Evolutionary conservation across 306 rosid genomes (phyloP), one percentile per base, ranked within the genome.

Genomic region (Corylus americana): DNA sequence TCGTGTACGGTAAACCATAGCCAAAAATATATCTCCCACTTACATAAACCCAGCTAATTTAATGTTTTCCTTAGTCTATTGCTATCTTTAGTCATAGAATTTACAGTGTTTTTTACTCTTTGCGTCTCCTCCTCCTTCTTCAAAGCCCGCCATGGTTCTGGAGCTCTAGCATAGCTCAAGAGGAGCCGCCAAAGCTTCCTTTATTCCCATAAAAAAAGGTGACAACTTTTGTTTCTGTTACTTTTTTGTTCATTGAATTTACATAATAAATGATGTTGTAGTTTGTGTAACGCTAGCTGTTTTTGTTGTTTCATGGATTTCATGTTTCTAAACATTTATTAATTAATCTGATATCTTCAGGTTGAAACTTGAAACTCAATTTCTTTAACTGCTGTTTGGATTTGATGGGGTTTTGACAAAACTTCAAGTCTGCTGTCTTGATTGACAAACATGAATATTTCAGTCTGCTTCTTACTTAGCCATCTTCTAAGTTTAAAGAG

Each of bases 241-340:
- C 51, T 68, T 39, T 42, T 68, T 42, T 68, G 72, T 68, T 68
- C 27, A 27, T 42, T n/a, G 51, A 68, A 64, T 35, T 64, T 47
- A 14, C 20, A 11, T 16, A 16, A 64, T 37, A 64, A 35, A 35
- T 7, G 5, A 16, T 37, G 48, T 2, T 2, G 14, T 68, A 39
- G 50, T 67, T 67, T 1, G 48, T 42, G 18, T 67, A 48, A 48
- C 42, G 14, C 4, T 42, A 14, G 14, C 4, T 42, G 16, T 16
- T 12, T 16, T 64, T 0, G 17, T 35, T 64, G 71, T 39, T 4
- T 14, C 48, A 29, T 63, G 13, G 70, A 59, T 64, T 63, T 63
- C 39, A 16, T 0, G 51, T 67, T 67, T 39, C 48, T 3, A 22
- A 42, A 67, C 25, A 68, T 67, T 68, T 31, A 39, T 68, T 67